These are phyloP conservation scores for Calonectria hongkongensis DNA, from an alignment of 2,329 filamentous ascomycete genomes.

Conservation along the genomic window DNA sequence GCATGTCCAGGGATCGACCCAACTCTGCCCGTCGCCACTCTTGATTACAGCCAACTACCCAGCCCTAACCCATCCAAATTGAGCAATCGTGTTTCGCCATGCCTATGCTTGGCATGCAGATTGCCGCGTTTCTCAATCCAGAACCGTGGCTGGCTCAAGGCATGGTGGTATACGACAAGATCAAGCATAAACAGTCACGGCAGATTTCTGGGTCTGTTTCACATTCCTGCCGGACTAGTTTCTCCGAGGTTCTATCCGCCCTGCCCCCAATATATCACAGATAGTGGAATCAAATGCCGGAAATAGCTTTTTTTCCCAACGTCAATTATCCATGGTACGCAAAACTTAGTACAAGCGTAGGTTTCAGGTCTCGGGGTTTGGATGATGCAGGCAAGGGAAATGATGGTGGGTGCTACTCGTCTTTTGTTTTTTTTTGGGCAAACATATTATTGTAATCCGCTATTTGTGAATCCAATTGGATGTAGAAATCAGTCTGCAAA, in stretches of 20 bases:
- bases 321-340: slow-evolving; percentile 2
- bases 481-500: not conserved
- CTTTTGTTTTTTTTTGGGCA: not conserved
- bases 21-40: slow-evolving; percentile 6
- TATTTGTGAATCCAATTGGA: not conserved
- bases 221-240: slow-evolving; percentile 11
- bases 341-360: slow-evolving; percentile 9
- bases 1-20: slow-evolving; percentile 31
- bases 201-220: slow-evolving; percentile 26
- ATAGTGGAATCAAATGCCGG: slow-evolving; percentile 4
- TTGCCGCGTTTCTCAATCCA: slow-evolving; percentile 3
- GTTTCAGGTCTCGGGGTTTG: slow-evolving; percentile 1
- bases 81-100: slow-evolving; percentile 11
- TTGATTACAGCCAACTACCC: not conserved
- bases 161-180: not conserved
- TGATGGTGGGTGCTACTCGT: not conserved
- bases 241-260: slow-evolving; percentile 13
- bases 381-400: not conserved
- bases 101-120: slow-evolving; percentile 12
- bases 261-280: not conserved
- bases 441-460: not conserved
- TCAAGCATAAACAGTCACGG: slow-evolving; percentile 10
- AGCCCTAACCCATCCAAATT: slow-evolving; percentile 22
- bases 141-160: not conserved
- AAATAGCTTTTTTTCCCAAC: slow-evolving; percentile 7